A percentile compares a stretch with the other conserved stretches of the same genome.
These are phyloP conservation scores for Sclerotiophoma versabilis DNA, from an alignment of 2,329 filamentous ascomycete species.

Conservation along the genomic window DNA sequence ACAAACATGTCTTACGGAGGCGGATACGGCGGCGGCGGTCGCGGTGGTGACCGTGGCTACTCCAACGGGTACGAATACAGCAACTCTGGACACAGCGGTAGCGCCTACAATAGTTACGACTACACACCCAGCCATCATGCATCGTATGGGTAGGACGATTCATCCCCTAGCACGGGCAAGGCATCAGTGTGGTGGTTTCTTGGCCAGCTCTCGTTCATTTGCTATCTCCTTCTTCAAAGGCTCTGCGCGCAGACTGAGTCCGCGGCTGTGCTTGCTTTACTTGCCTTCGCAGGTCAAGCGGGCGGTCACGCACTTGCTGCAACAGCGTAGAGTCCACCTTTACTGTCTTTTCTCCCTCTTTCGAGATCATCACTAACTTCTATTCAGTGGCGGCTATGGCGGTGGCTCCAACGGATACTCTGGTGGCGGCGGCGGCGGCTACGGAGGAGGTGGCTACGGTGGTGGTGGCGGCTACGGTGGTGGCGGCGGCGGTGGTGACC, in stretches of 20 bases:
- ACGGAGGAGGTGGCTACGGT: constrained; percentile 17
- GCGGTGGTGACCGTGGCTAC: constrained; percentile 58
- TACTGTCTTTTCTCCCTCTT: constrained; percentile 18
- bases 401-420: constrained; percentile 21
- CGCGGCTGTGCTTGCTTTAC: constrained; percentile 32
- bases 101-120: constrained; percentile 55
- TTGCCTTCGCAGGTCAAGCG: constrained; percentile 30
- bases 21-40: constrained; percentile 55
- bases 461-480: constrained; percentile 61
- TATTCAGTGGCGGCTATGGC: constrained; percentile 42
- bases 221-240: constrained; percentile 35
- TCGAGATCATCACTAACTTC: constrained; percentile 33
- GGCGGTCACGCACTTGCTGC: constrained; percentile 37
- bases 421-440: constrained; percentile 15
- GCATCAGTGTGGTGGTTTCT: constrained; percentile 46
- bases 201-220: constrained; percentile 38
- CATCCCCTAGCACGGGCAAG: constrained; percentile 47
- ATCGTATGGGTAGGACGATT: constrained; percentile 54
- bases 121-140: constrained; percentile 53
- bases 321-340: constrained; percentile 39
- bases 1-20: constrained; percentile 73
- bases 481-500: constrained; percentile 75
- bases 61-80: constrained; percentile 61
- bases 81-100: constrained; percentile 54
- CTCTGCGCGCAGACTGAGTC: constrained; percentile 43